Conservation (phyloP, 2,329 filamentous ascomycete genomes). For the Penicillium brasilianum region DNA sequence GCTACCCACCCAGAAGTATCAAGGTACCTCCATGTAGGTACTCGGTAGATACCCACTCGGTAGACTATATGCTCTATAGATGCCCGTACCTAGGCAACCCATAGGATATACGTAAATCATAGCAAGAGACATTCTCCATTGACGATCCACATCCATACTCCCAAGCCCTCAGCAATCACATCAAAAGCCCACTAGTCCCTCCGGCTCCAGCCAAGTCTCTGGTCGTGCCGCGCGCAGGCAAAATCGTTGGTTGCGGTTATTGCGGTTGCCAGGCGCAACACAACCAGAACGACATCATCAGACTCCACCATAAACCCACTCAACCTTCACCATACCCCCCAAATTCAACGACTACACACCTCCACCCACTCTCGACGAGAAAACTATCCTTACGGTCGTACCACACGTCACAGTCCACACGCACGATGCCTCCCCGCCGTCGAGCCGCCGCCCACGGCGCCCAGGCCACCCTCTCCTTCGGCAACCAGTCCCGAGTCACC, state of each 20-base stretch:
- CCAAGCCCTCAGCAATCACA: too few species aligned
- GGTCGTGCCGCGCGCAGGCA: neutral
- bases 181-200: neutral
- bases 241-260: neutral
- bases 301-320: slow-evolving; percentile 10
- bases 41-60: too few species aligned
- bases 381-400: neutral
- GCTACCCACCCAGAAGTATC: too few species aligned
- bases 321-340: neutral
- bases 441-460: slow-evolving; percentile 45
- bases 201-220: neutral
- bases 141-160: neutral
- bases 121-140: neutral
- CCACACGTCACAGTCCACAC: neutral
- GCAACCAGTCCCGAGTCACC: slow-evolving; percentile 61
- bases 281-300: slow-evolving; percentile 7
- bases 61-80: too few species aligned
- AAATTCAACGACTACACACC: neutral
- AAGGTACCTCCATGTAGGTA: too few species aligned
- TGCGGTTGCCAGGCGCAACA: slow-evolving; percentile 15
- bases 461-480: slow-evolving; percentile 68
- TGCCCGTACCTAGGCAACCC: too few species aligned
- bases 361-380: neutral
- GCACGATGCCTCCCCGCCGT: slow-evolving; percentile 51
- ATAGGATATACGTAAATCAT: neutral